Evolutionary conservation across 2,329 filamentous ascomycete genomes (phyloP), one percentile per base, ranked within the genome.

Genomic region (Talaromyces pinophilus): DNA sequence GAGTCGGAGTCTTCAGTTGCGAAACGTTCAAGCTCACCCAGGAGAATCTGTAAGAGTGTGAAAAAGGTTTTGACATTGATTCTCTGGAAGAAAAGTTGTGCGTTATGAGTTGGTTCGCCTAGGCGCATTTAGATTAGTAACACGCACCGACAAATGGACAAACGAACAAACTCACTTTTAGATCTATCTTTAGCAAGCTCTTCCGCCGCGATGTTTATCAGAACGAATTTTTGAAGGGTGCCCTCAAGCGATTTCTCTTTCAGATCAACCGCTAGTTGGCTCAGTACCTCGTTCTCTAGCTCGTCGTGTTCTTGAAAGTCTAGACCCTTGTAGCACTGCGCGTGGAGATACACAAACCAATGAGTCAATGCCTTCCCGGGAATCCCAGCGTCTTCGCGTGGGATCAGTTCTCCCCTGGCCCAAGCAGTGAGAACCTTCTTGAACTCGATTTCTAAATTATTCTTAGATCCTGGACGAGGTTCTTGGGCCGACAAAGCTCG

Each of bases 271-370:
- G 88, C 86, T 44, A 97, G 81, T 60, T 93, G 90, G 71, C 90
- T 89, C 67, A 97, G 83, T 13, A 98, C 90, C 76, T 97, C 92
- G 66, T 88, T 88, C 77, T 97, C 93, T 33, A 97, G 82, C 75
- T 96, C 93, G 63, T 90, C 86, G 69, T 93, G 90, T 68, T 90
- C 88, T 0, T 87, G 80, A 72, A 95, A 93, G 54, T 88, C 85
- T 67, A 90, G 84, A 38, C 92, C 93, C 68, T 89, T 89, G 79
- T 91, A 94, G 77, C 92, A 94, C 74, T 90, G 88, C 59, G 92
- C 92, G 75, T 97, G 94, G 52, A 97, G 85, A 71, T 90, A 89
- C 67, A 94, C 86, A 72, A 97, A 96, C 90, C 93, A 95, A 62
- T 88, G 87, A 57, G 89, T 83, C 65, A 97, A 85, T 42, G 88